Base-by-base conservation (phyloP, 495 filamentous ascomycete genomes). In the Hypoxylon fuscum region DNA sequence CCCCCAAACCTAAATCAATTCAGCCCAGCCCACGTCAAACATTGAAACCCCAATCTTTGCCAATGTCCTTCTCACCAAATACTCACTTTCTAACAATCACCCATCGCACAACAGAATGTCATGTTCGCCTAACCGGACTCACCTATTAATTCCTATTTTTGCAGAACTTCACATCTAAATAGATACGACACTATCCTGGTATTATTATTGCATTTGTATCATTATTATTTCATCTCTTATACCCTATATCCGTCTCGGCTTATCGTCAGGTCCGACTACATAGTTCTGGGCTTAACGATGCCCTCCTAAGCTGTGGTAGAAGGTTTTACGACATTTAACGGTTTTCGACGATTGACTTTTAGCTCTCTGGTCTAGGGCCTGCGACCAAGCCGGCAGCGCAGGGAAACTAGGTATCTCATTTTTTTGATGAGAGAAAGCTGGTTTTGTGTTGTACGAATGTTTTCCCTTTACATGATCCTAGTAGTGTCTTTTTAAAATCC, bases 341-440 rank as follows among this genome's bases (percentile, higher is more conserved):
- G 21, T 21, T 59, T 31, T 59, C 44, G 49, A 18, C 62, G 55
- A 59, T 65, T 55, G 49, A 55, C 44, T 65, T 65, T 47, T 49
- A 2, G 18, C 22, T n/a, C 48, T 50, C n/a, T 9, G 52, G 25
- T 44, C 55, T 46, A 15, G 15, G 35, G 32, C 55, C 37, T 45
- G 27, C 56, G 44, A 50, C 45, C 31, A 27, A 22, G 6, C 22
- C 29, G 49, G 21, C 15, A 18, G 20, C 20, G 20, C 15, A 7
- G 3, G 22, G 49, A 15, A 23, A n/a, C n/a, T n/a, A n/a, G n/a
- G 15, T 38, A 37, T 40, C 14, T n/a, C 21, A 18, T 22, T 41
- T 52, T 22, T 41, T 52, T 2, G 12, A 6, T 40, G 1, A 29
- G 32, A 32, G 15, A 3, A 29, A 14, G n/a, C 18, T 14, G 6